A percentile compares a stretch with the other conserved stretches of the same genome.
Evolutionary conservation across 2,329 filamentous ascomycete genomes (phyloP).

Genomic region (Colletotrichum cereale): DNA sequence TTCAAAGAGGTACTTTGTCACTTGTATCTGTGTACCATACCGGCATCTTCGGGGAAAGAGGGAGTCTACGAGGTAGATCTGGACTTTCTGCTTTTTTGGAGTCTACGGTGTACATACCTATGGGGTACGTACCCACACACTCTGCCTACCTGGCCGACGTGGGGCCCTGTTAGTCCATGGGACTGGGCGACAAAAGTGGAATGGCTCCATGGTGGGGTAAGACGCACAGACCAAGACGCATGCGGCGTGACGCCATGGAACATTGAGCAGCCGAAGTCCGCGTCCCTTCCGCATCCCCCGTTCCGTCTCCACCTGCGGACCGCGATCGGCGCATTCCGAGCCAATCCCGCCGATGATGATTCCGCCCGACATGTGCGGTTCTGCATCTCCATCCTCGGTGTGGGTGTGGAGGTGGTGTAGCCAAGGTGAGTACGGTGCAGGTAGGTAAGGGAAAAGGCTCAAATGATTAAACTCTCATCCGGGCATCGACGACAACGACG

Average conservation of each 20-base stretch:
- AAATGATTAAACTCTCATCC: not conserved
- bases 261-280: slow-evolving; percentile 25
- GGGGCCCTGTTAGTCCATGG: not conserved
- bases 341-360: slow-evolving; percentile 28
- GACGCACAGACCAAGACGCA: slow-evolving; percentile 5
- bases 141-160: not conserved
- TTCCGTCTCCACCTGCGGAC: not conserved
- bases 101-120: not conserved
- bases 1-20: not conserved
- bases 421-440: not conserved
- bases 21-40: not conserved
- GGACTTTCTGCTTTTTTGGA: not conserved
- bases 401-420: not conserved
- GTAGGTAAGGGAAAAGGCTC: too few species aligned
- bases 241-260: slow-evolving; percentile 20
- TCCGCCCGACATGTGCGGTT: not conserved
- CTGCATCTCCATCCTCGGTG: not conserved
- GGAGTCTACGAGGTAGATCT: not conserved
- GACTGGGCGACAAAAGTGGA: not conserved
- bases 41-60: slow-evolving; percentile 20
- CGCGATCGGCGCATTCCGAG: slow-evolving; percentile 9
- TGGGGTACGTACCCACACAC: not conserved
- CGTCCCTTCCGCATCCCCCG: accelerated
- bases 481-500: not conserved
- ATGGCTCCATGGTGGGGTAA: slow-evolving; percentile 21